Conservation (phyloP, 2,329 filamentous ascomycete genomes). For the Diaporthe destruens region DNA sequence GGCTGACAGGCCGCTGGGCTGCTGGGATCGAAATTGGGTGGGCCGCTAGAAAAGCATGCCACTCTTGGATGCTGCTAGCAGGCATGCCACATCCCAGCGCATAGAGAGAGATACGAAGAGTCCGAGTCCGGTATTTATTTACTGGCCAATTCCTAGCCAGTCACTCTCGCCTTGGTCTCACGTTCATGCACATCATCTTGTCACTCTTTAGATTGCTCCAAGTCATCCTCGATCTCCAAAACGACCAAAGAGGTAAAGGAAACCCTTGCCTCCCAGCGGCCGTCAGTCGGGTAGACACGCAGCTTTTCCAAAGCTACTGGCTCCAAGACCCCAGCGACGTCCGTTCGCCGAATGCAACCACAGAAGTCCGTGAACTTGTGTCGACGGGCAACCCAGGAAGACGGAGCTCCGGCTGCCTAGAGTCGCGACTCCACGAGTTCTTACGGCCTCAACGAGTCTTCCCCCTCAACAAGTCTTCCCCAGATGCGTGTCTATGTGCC, state of each 20-base stretch:
- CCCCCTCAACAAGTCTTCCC: not conserved
- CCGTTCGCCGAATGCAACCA: conserved; percentile 24
- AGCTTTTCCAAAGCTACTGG: not conserved
- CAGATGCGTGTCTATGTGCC: conserved; percentile 34
- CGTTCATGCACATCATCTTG: conserved; percentile 3
- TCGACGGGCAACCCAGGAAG: not conserved
- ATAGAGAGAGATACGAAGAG: not conserved
- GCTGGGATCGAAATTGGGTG: conserved; percentile 18
- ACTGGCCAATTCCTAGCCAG: conserved; percentile 3
- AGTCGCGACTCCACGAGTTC: not conserved
- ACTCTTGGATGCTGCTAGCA: conserved; percentile 9
- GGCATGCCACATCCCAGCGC: not conserved
- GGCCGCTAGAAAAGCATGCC: conserved; percentile 34
- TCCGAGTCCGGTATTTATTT: conserved; percentile 7
- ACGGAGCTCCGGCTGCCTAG: not conserved
- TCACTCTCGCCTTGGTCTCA: conserved; percentile 8
- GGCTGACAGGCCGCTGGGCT: conserved; percentile 12
- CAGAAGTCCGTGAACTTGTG: not conserved
- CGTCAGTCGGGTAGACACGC: not conserved
- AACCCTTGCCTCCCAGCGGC: not conserved
- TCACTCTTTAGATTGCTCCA: not conserved
- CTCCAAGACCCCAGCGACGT: not conserved
- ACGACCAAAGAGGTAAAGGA: not conserved
- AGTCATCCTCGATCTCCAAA: not conserved
- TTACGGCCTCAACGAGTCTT: not conserved